Percentiles rank a stretch among this genome's conserved stretches.
These are phyloP conservation scores for Pythium utonaiense DNA, from an alignment of 352 stramenopile species.

Conservation along the genomic window DNA sequence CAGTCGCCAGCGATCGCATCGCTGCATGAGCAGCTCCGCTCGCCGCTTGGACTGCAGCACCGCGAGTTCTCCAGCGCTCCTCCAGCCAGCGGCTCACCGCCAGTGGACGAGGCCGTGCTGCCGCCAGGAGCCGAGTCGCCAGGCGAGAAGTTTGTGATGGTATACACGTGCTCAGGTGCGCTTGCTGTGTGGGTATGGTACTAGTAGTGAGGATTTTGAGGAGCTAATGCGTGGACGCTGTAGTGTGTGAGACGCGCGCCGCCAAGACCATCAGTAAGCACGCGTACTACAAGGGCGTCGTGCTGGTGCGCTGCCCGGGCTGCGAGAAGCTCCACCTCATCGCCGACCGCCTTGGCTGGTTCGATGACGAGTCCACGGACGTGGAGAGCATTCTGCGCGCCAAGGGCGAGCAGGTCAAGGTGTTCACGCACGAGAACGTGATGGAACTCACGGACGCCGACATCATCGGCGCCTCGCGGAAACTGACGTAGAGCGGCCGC, in stretches of 20 bases:
- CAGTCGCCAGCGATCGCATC: background rate
- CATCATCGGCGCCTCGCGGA: conserved; percentile 41
- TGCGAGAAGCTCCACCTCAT: conserved; percentile 99
- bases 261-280: conserved; percentile 98
- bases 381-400: conserved; percentile 80
- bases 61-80: conserved; percentile 15
- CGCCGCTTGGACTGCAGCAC: background rate
- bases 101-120: conserved; percentile 11
- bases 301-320: conserved; percentile 95
- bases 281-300: conserved; percentile 96
- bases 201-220: background rate
- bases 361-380: conserved; percentile 89
- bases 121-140: conserved; percentile 69
- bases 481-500: no score
- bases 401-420: conserved; percentile 70
- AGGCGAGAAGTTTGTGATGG: conserved; percentile 95
- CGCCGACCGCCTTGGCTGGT: conserved; percentile 92
- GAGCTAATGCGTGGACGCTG: background rate
- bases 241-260: conserved; percentile 95
- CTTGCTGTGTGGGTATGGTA: background rate
- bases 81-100: conserved; percentile 2
- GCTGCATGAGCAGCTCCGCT: background rate
- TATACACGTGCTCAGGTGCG: conserved; percentile 94
- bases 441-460: conserved; percentile 81
- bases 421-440: conserved; percentile 75